Evolutionary conservation across 441 rosid genomes (phyloP).

Genomic region (Eruca vesicaria): DNA sequence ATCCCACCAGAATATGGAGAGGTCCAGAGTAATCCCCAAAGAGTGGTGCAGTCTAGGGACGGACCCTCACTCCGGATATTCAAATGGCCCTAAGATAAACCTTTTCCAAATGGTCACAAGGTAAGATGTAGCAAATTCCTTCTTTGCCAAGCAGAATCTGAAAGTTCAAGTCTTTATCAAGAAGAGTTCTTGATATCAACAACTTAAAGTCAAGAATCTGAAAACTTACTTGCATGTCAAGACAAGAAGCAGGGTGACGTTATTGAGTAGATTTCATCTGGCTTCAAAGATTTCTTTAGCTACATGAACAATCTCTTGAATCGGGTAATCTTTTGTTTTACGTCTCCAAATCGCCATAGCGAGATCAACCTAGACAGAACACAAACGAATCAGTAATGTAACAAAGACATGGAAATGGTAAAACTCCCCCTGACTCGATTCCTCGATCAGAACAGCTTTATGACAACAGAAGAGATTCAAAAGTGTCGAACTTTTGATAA

Average conservation of each 20-base stretch:
- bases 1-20: too few relatives aligned
- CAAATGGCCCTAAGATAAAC: too few relatives aligned
- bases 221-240: slow-evolving; percentile 70
- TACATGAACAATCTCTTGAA: slow-evolving; percentile 50
- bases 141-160: slow-evolving; percentile 81
- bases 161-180: slow-evolving; percentile 16
- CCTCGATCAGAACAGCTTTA: background rate
- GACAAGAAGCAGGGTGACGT: slow-evolving; percentile 55
- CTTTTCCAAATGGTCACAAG: too few relatives aligned
- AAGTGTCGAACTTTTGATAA: background rate
- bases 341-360: slow-evolving; percentile 34
- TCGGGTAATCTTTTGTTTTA: slow-evolving; percentile 56
- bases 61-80: too few relatives aligned
- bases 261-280: slow-evolving; percentile 50
- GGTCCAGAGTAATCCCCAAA: too few relatives aligned
- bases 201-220: background rate
- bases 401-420: background rate
- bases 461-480: background rate
- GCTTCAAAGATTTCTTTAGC: slow-evolving; percentile 58
- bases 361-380: slow-evolving; percentile 12
- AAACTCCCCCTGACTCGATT: background rate
- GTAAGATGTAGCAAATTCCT: too few relatives aligned
- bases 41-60: too few relatives aligned
- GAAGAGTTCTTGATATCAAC: background rate
- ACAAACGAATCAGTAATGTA: slow-evolving; percentile 6